These are phyloP conservation scores for Lasiodiplodia theobromae DNA, from an alignment of 2,329 filamentous ascomycete genomes.

Conservation along the genomic window DNA sequence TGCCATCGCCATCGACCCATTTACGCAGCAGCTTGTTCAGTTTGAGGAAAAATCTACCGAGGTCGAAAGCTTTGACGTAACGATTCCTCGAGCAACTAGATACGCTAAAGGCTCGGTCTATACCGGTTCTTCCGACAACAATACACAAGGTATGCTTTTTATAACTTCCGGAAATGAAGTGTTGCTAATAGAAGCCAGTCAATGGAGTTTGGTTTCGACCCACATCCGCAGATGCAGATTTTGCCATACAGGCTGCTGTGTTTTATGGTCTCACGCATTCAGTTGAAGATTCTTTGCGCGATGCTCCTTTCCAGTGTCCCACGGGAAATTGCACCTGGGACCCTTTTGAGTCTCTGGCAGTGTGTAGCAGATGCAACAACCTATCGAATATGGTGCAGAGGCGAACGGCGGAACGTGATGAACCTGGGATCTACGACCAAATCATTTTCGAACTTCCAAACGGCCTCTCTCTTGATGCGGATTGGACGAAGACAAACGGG, in stretches of 20 bases:
- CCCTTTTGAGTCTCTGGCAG: background rate
- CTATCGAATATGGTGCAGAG: background rate
- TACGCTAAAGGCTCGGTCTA: background rate
- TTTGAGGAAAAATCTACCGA: background rate
- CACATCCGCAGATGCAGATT: background rate
- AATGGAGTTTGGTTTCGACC: no score
- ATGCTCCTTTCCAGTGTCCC: background rate
- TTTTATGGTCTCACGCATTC: background rate
- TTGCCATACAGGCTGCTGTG: background rate
- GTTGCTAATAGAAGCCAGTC: no score
- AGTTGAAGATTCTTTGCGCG: background rate
- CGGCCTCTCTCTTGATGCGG: no score
- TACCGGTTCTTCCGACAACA: background rate
- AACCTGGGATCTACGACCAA: no score
- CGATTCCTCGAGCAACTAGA: background rate
- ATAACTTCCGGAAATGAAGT: background rate
- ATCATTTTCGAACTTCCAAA: no score
- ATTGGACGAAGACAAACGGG: no score
- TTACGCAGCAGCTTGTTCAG: background rate
- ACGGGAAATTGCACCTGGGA: constrained; percentile 6
- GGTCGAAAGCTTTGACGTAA: no score
- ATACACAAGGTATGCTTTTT: no score
- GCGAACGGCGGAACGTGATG: no score
- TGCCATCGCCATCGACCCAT: background rate
- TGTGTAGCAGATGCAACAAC: background rate